phyloP scores from a whole-genome alignment of 441 rosid genomes.

The Monsonia emarginata region DNA sequence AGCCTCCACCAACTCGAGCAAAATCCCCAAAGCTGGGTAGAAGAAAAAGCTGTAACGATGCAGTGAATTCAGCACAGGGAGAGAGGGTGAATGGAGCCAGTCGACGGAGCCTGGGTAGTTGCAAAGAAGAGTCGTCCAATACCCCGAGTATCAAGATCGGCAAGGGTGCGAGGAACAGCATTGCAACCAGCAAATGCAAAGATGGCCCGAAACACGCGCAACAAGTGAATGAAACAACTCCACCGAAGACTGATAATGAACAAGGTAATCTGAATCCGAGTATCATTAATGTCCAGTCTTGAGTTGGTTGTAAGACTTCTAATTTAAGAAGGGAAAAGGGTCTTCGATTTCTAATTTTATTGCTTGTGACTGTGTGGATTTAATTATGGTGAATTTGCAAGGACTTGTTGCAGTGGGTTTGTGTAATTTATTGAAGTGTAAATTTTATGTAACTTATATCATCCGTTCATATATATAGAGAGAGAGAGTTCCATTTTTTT shows the following conservation, averaged over 20 bases:
- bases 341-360: not conserved
- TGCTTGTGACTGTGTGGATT: not conserved
- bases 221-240: constrained; percentile 20
- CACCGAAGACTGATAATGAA: constrained; percentile 22
- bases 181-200: constrained; percentile 15
- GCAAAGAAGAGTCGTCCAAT: constrained; percentile 23
- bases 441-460: not conserved
- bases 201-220: constrained; percentile 18
- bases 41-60: constrained; percentile 51
- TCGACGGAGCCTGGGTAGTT: constrained; percentile 27
- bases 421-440: not conserved
- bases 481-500: not conserved
- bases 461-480: not conserved
- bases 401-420: not conserved
- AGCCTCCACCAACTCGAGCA: constrained; percentile 92
- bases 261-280: constrained; percentile 18
- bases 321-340: not conserved
- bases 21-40: constrained; percentile 86
- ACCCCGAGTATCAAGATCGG: constrained; percentile 19
- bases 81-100: constrained; percentile 31
- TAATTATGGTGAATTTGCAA: not conserved
- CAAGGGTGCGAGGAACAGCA: constrained; percentile 11
- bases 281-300: constrained; percentile 24
- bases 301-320: constrained; percentile 22
- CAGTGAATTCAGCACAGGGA: constrained; percentile 27